A percentile compares a stretch with the other conserved stretches of the same genome.
Conservation (phyloP, 305 asterid species). For the Fraxinus paxiana region DNA sequence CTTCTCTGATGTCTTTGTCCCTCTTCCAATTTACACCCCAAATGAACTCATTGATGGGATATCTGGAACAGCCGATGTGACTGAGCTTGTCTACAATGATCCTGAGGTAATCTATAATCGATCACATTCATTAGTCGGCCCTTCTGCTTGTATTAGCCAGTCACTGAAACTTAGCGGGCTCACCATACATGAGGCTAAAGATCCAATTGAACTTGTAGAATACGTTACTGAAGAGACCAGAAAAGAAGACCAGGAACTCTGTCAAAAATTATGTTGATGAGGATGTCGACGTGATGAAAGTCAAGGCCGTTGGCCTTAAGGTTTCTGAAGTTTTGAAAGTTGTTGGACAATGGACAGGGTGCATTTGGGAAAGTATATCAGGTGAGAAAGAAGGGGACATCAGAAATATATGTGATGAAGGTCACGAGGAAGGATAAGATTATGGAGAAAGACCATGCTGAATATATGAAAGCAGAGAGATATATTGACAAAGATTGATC, state of each 20-base stretch:
- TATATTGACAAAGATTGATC: conserved; percentile 38
- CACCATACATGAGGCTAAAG: conserved; percentile 38
- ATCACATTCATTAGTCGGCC: conserved; percentile 52
- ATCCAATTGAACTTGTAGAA: conserved; percentile 25
- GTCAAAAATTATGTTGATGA: conserved; percentile 5
- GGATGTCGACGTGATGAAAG: conserved; percentile 7
- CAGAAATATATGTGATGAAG: conserved; percentile 52
- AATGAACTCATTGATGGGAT: conserved; percentile 18
- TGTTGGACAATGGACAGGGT: conserved; percentile 55
- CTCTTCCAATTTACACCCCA: conserved; percentile 26
- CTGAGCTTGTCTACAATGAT: conserved; percentile 38
- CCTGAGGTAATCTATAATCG: conserved; percentile 44
- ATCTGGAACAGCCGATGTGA: conserved; percentile 20
- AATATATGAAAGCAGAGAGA: conserved; percentile 54
- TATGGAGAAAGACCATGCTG: conserved; percentile 51
- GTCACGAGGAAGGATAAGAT: conserved; percentile 55
- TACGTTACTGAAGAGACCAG: conserved; percentile 17
- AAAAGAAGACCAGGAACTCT: conserved; percentile 18
- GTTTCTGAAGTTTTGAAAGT: conserved; percentile 49
- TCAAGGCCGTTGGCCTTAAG: conserved; percentile 37
- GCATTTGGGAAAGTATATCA: conserved; percentile 55
- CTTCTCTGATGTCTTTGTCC: conserved; percentile 53
- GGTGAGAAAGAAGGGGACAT: conserved; percentile 40
- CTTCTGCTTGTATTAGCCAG: conserved; percentile 32
- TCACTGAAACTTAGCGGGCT: conserved; percentile 35